Conservation (phyloP, 2,329 filamentous ascomycete species). For the Xylaria sp. region DNA sequence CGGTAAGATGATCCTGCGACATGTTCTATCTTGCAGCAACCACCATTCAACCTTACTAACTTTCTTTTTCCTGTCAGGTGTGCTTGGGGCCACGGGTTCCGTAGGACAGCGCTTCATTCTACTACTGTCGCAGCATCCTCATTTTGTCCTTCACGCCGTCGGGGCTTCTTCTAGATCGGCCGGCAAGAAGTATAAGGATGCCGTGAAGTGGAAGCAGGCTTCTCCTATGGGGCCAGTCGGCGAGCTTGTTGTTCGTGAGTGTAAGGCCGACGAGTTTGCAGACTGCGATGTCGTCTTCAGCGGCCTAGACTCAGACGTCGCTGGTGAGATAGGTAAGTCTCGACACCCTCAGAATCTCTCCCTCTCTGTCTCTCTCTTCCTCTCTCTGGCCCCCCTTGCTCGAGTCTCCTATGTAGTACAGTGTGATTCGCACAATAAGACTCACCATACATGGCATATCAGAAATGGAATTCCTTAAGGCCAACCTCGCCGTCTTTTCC, state of each 20-base stretch:
- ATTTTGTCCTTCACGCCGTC: conserved; percentile 86
- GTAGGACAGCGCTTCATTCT: conserved; percentile 97
- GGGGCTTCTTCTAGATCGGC: conserved; percentile 90
- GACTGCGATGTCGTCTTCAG: conserved; percentile 96
- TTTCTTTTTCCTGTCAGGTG: conserved; percentile 55
- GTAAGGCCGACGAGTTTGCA: conserved; percentile 81
- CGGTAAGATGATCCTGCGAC: conserved; percentile 54
- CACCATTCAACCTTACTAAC: not conserved
- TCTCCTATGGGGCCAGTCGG: conserved; percentile 82
- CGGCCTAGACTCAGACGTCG: conserved; percentile 91
- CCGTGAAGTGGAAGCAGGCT: conserved; percentile 94
- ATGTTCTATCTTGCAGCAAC: not conserved
- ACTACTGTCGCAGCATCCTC: conserved; percentile 86
- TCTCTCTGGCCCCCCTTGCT: not conserved
- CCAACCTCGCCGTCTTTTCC: conserved; percentile 91
- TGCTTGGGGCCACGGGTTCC: conserved; percentile 91
- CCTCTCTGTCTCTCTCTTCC: too few species aligned
- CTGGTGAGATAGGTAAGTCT: conserved; percentile 83
- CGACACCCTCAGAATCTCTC: not conserved
- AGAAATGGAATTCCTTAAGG: conserved; percentile 92
- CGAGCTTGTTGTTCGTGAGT: conserved; percentile 86
- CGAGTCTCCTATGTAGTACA: not conserved
- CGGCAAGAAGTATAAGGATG: conserved; percentile 94
- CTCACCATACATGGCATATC: conserved; percentile 9
- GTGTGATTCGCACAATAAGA: not conserved